phyloP scores from a whole-genome alignment of 1,139 yeast genomes.

The Tardiomyces blankii region DNA sequence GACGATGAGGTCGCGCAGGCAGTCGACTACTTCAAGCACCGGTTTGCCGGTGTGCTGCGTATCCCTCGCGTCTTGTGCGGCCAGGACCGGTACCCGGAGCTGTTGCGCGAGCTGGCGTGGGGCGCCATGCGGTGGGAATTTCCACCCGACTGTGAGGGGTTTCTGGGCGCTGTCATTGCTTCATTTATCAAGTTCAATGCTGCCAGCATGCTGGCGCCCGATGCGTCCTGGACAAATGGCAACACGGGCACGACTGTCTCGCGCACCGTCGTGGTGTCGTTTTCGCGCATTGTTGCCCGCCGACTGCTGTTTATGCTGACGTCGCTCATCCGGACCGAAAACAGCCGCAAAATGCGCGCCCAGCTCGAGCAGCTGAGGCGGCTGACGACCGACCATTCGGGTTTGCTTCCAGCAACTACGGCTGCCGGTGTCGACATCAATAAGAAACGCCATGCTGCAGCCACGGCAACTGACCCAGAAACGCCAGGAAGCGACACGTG shows the following conservation, averaged over 20 bases:
- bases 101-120: constrained; percentile 10
- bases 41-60: constrained; percentile 13
- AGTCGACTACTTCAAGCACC: constrained; percentile 12
- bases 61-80: constrained; percentile 23
- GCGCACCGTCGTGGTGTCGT: constrained; percentile 17
- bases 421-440: background rate
- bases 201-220: background rate
- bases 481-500: background rate
- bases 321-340: constrained; percentile 12
- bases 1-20: constrained; percentile 10
- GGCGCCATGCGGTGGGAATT: constrained; percentile 8
- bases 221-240: constrained; percentile 2
- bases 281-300: constrained; percentile 14
- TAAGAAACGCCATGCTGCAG: background rate
- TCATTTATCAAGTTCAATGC: constrained; percentile 11
- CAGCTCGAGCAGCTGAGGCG: constrained; percentile 1
- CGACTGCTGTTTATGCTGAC: constrained; percentile 16
- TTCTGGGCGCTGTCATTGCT: constrained; percentile 12
- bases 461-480: background rate
- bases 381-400: background rate
- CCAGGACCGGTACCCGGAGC: constrained; percentile 15
- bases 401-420: no score
- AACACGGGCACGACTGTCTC: constrained; percentile 4
- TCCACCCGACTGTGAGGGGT: constrained; percentile 6
- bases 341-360: constrained; percentile 6